A percentile compares a stretch with the other conserved stretches of the same genome.
phyloP scores from a whole-genome alignment of 495 filamentous ascomycete species.

The Penicillium chermesinum region DNA sequence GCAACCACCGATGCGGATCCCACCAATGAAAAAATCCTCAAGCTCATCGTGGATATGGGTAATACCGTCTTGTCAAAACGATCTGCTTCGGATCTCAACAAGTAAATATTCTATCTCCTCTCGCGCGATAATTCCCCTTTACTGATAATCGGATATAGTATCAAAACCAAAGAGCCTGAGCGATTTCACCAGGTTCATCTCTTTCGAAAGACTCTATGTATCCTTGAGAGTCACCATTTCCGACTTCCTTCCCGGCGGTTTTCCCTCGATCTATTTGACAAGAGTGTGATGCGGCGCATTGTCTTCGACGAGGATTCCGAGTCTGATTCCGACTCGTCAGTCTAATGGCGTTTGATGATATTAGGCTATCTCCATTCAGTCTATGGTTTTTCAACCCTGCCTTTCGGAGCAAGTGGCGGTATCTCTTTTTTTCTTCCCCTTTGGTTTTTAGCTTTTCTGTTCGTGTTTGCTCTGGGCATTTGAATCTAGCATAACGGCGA shows the following conservation, averaged over 20 bases:
- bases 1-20: slow-evolving; percentile 57
- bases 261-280: slow-evolving; percentile 90
- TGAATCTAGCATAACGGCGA: slow-evolving; percentile 10
- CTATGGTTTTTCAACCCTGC: background rate
- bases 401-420: background rate
- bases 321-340: slow-evolving; percentile 33
- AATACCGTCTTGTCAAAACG: slow-evolving; percentile 83
- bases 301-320: slow-evolving; percentile 63
- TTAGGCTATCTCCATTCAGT: background rate
- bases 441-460: slow-evolving; percentile 1
- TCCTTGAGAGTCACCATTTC: slow-evolving; percentile 90
- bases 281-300: slow-evolving; percentile 74
- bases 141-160: slow-evolving; percentile 34
- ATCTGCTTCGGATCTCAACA: slow-evolving; percentile 65
- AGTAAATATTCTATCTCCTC: slow-evolving; percentile 26
- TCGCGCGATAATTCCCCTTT: background rate
- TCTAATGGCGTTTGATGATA: slow-evolving; percentile 20
- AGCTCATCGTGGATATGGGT: slow-evolving; percentile 76
- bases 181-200: slow-evolving; percentile 70
- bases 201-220: slow-evolving; percentile 74
- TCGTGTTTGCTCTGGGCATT: slow-evolving; percentile 5
- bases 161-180: slow-evolving; percentile 61
- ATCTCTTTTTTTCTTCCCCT: background rate
- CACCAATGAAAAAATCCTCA: slow-evolving; percentile 66
- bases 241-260: slow-evolving; percentile 78